Conservation (phyloP, 768 basidiomycete species). For the Roridomyces roridus region DNA sequence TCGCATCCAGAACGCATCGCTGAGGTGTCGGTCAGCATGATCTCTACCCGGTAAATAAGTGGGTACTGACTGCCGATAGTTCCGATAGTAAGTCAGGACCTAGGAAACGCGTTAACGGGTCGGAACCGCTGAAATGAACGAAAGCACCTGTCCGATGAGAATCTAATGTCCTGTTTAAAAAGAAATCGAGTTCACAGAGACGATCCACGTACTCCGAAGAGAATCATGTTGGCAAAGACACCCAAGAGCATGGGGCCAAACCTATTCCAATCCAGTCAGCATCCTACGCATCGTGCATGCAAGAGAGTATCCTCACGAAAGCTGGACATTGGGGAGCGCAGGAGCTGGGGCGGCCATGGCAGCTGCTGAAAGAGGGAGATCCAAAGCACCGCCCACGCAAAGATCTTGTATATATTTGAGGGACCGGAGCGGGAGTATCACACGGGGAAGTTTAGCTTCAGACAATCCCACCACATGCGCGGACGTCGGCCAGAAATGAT, state of each 20-base stretch:
- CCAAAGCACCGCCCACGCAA: no score
- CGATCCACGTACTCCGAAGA: conserved; percentile 46
- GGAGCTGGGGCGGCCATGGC: conserved; percentile 15
- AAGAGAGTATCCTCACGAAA: conserved; percentile 31
- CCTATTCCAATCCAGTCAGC: conserved; percentile 26
- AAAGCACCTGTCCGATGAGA: conserved; percentile 41
- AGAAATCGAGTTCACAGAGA: background rate
- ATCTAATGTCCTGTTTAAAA: conserved; percentile 31
- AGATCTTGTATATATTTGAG: no score
- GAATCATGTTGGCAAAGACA: conserved; percentile 40
- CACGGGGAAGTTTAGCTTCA: no score
- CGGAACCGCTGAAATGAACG: background rate
- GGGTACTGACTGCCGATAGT: conserved; percentile 43
- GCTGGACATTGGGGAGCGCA: conserved; percentile 33
- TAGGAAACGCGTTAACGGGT: background rate
- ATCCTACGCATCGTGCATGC: background rate
- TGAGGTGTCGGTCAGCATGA: conserved; percentile 24
- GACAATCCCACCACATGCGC: no score
- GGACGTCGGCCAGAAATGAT: no score
- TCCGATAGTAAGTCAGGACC: conserved; percentile 41
- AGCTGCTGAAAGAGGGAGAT: background rate
- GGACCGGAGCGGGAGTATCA: no score
- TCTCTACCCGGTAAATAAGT: background rate
- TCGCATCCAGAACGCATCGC: conserved; percentile 50
- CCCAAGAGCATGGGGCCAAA: conserved; percentile 39